These are phyloP conservation scores for Cetraspora pellucida DNA, from an alignment of 192 early-diverging fungal genomes.

Conservation along the genomic window DNA sequence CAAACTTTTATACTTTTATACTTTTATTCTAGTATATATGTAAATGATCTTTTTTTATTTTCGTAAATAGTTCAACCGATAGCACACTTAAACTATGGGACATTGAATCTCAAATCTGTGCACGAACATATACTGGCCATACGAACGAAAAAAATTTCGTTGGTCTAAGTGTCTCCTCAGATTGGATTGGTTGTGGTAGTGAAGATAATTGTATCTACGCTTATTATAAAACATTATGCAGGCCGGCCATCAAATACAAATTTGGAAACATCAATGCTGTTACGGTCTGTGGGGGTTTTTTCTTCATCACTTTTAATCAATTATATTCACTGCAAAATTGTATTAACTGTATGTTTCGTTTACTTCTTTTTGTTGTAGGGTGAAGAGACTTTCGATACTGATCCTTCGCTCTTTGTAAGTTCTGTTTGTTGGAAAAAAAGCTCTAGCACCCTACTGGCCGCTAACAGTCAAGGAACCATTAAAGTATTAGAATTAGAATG, in stretches of 20 bases:
- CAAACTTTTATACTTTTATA: neutral
- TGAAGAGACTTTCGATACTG: conserved; percentile 54
- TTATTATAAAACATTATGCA: conserved; percentile 74
- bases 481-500: conserved; percentile 77
- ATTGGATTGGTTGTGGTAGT: conserved; percentile 92
- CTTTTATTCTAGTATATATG: neutral
- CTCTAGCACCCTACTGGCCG: conserved; percentile 75
- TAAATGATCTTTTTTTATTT: neutral
- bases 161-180: conserved; percentile 77
- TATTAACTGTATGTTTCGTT: neutral
- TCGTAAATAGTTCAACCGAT: conserved; percentile 72
- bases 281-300: conserved; percentile 52
- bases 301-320: too few species aligned
- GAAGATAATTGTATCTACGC: conserved; percentile 90
- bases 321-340: too few species aligned
- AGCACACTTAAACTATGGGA: conserved; percentile 90
- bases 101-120: conserved; percentile 51
- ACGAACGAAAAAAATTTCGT: conserved; percentile 97
- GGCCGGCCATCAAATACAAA: conserved; percentile 72
- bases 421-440: conserved; percentile 90
- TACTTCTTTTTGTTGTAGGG: conserved; percentile 47
- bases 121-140: conserved; percentile 82
- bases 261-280: conserved; percentile 78
- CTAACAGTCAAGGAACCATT: conserved; percentile 90
- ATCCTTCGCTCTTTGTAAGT: conserved; percentile 81